Conservation (phyloP, 257 asterid species). For the Eucommia ulmoides region DNA sequence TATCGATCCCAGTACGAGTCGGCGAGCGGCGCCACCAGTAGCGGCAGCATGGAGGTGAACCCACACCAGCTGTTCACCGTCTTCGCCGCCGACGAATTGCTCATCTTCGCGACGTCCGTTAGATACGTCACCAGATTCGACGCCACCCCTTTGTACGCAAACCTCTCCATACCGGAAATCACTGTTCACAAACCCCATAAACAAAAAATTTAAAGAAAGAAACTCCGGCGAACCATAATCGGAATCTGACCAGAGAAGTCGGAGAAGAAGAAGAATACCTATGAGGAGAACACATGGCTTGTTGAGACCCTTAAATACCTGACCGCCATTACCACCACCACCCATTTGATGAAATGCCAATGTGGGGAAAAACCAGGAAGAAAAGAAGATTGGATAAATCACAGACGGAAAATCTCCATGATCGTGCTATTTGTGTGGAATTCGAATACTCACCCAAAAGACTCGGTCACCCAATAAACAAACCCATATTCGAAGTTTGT, state of each 20-base stretch:
- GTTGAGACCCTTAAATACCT: conserved; percentile 30
- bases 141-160: conserved; percentile 92
- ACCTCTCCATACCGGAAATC: conserved; percentile 81
- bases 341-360: neutral
- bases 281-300: conserved; percentile 67
- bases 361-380: no score
- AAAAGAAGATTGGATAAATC: no score
- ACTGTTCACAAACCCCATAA: conserved; percentile 19
- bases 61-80: conserved; percentile 81
- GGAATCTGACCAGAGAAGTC: neutral
- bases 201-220: neutral
- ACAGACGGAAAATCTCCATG: no score
- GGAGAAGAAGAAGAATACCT: conserved; percentile 27
- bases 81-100: conserved; percentile 82
- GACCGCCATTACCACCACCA: neutral
- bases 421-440: neutral
- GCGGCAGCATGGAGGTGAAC: conserved; percentile 67
- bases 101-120: conserved; percentile 64
- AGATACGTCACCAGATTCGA: conserved; percentile 81
- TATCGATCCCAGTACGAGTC: conserved; percentile 72
- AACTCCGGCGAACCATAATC: neutral
- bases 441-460: neutral
- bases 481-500: neutral
- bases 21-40: conserved; percentile 58
- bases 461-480: neutral